Evolutionary conservation across 257 asterid species (phyloP).

Genomic region (Rhazya stricta): DNA sequence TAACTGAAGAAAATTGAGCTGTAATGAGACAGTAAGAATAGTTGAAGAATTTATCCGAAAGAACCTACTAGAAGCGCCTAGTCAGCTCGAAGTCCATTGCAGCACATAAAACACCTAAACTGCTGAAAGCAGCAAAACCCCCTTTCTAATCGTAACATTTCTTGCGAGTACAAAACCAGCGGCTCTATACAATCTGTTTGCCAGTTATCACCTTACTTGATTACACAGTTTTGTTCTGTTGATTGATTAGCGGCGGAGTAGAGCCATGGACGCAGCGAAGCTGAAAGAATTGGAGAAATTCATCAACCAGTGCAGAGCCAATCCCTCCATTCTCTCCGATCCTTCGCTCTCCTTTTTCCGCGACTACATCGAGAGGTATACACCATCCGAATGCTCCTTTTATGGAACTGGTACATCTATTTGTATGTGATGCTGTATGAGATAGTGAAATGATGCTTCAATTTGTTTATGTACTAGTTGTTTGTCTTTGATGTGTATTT

Average conservation of each 20-base stretch:
- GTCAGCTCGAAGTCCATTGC: conserved; percentile 7
- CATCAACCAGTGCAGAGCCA: conserved; percentile 53
- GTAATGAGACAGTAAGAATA: not conserved
- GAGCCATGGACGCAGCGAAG: conserved; percentile 57
- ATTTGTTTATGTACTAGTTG: not conserved
- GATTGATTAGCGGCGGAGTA: not conserved
- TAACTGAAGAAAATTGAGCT: not conserved
- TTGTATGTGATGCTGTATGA: not conserved
- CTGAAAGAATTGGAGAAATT: conserved; percentile 54
- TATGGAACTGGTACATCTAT: not conserved
- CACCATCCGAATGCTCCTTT: not conserved
- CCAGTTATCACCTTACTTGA: not conserved
- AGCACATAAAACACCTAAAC: not conserved
- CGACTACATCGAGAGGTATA: conserved; percentile 70
- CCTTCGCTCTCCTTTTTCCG: conserved; percentile 80
- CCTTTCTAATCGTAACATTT: not conserved
- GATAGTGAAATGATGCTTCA: not conserved
- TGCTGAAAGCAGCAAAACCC: not conserved
- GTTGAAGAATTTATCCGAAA: conserved; percentile 4
- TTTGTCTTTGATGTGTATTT: not conserved
- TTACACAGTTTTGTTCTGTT: not conserved
- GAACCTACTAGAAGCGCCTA: conserved; percentile 27
- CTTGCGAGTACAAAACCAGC: not conserved
- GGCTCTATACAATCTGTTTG: not conserved
- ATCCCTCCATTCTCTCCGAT: conserved; percentile 65